These are phyloP conservation scores for Boletus vermiculosoides DNA, from an alignment of 768 basidiomycete genomes.

Conservation along the genomic window DNA sequence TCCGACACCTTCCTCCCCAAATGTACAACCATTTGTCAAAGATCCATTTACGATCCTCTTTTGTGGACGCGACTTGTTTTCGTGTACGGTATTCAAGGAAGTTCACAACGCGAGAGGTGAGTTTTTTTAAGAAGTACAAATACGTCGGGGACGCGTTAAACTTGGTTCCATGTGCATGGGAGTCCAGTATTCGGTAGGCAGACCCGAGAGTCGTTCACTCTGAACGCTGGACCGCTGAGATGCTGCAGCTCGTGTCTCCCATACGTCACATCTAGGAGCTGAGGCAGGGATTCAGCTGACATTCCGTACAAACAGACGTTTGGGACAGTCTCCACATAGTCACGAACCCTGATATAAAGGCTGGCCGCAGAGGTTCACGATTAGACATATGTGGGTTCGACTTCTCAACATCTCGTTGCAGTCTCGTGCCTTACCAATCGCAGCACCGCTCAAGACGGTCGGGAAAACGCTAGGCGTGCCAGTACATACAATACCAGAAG, in stretches of 20 bases:
- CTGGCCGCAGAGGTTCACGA: slow-evolving; percentile 59
- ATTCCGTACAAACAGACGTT: slow-evolving; percentile 53
- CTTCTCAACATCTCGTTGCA: neutral
- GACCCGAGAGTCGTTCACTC: neutral
- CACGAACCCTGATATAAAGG: slow-evolving; percentile 66
- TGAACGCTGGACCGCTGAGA: neutral
- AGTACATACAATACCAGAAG: slow-evolving; percentile 59
- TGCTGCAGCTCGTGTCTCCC: neutral
- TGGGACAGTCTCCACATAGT: slow-evolving; percentile 69
- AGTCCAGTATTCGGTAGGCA: neutral
- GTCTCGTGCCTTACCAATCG: slow-evolving; percentile 1
- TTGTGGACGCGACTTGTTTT: slow-evolving; percentile 88
- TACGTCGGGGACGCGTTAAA: neutral
- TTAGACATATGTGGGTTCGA: slow-evolving; percentile 50
- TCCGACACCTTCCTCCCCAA: neutral
- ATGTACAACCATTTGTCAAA: slow-evolving; percentile 1
- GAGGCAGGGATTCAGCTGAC: slow-evolving; percentile 6
- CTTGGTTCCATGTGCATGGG: neutral
- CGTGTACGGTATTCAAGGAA: slow-evolving; percentile 66
- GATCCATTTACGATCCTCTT: slow-evolving; percentile 74
- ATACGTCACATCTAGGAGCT: neutral
- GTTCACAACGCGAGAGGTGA: slow-evolving; percentile 63
- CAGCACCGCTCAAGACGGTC: slow-evolving; percentile 70
- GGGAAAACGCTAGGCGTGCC: slow-evolving; percentile 54
- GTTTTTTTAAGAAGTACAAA: neutral